These are phyloP conservation scores for Xylariaceae sp. DNA, from an alignment of 2,329 filamentous ascomycete species.

Conservation along the genomic window DNA sequence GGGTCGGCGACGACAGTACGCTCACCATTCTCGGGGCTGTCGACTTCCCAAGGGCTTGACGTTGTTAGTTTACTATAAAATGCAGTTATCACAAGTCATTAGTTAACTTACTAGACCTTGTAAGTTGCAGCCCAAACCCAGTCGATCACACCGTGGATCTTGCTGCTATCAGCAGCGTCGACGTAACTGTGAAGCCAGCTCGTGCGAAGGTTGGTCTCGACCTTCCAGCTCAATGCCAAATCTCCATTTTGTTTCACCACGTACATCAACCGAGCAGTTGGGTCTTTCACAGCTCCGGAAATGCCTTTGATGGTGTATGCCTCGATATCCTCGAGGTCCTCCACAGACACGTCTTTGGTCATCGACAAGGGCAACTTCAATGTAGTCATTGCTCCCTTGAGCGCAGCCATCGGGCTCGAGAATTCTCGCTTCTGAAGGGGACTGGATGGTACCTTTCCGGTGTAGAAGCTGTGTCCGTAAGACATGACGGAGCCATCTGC, in stretches of 20 bases:
- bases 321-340: slow-evolving; percentile 36
- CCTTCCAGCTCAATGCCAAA: slow-evolving; percentile 53
- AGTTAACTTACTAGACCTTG: slow-evolving; percentile 46
- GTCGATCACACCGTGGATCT: slow-evolving; percentile 53
- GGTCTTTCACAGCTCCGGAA: slow-evolving; percentile 48
- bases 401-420: slow-evolving; percentile 41
- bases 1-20: slow-evolving; percentile 47
- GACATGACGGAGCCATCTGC: slow-evolving; percentile 56
- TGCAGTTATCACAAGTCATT: background rate
- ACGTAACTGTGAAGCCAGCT: slow-evolving; percentile 60
- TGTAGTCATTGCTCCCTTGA: slow-evolving; percentile 38
- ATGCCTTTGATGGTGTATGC: slow-evolving; percentile 46
- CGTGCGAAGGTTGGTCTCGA: slow-evolving; percentile 55
- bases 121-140: slow-evolving; percentile 56
- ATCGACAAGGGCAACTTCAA: slow-evolving; percentile 42
- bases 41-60: slow-evolving; percentile 48
- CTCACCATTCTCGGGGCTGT: slow-evolving; percentile 49
- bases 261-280: slow-evolving; percentile 55
- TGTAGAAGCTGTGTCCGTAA: slow-evolving; percentile 49
- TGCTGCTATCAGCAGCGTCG: slow-evolving; percentile 45
- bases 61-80: slow-evolving; percentile 7
- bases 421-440: slow-evolving; percentile 40
- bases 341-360: slow-evolving; percentile 33
- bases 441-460: slow-evolving; percentile 40
- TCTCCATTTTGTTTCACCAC: slow-evolving; percentile 46